Conservation (phyloP, 176 grass and related monocot genomes). For the Chloris gayana region DNA sequence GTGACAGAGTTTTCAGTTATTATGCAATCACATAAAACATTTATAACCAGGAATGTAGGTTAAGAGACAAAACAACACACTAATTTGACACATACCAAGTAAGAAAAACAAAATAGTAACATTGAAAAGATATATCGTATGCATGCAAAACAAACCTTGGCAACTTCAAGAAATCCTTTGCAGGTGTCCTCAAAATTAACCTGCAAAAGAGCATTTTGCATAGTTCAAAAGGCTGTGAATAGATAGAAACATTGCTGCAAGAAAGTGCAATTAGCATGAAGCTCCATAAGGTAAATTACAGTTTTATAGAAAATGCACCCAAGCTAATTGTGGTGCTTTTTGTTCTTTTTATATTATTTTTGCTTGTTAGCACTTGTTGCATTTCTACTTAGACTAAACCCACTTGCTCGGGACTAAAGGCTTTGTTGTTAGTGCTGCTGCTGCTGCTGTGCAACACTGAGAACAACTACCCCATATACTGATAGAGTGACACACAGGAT, state of each 20-base stretch:
- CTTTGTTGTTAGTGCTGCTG: background rate
- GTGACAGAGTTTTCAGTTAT: constrained; percentile 14
- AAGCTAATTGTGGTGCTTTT: background rate
- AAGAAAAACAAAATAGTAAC: background rate
- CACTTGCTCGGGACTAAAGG: background rate
- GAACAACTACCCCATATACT: background rate
- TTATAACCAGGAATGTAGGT: constrained; percentile 11
- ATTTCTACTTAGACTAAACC: background rate
- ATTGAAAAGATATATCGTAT: constrained; percentile 16
- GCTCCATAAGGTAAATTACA: background rate
- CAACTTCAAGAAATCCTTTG: constrained; percentile 99
- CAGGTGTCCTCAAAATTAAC: constrained; percentile 99
- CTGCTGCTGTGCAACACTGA: background rate
- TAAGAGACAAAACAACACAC: background rate
- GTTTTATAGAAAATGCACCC: constrained; percentile 24
- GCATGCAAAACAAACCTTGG: constrained; percentile 79
- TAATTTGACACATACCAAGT: constrained; percentile 18
- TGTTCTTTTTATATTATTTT: background rate
- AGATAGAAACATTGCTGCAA: constrained; percentile 8
- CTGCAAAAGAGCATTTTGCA: constrained; percentile 54
- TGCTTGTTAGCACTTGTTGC: background rate
- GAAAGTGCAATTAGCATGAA: constrained; percentile 27
- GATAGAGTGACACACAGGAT: background rate
- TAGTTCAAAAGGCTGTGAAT: constrained; percentile 27
- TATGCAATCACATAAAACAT: constrained; percentile 7